These are phyloP conservation scores for Suhomyces terraborum DNA, from an alignment of 1,139 yeast genomes.

Conservation along the genomic window DNA sequence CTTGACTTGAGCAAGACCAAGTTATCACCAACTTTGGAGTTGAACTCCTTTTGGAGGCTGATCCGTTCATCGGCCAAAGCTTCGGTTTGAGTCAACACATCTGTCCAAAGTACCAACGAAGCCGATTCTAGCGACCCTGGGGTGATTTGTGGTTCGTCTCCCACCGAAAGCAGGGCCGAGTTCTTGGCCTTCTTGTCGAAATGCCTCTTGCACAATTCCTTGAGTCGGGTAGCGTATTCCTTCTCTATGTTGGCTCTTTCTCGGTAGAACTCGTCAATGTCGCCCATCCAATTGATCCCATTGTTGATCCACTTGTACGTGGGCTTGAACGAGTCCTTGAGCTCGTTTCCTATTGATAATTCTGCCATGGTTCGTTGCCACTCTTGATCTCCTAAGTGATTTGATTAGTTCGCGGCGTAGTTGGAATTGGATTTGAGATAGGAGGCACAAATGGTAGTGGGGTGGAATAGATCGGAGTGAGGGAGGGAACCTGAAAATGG, in stretches of 20 bases:
- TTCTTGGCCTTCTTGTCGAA: conserved; percentile 75
- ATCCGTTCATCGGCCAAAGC: conserved; percentile 68
- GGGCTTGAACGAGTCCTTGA: conserved; percentile 75
- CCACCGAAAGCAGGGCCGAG: conserved; percentile 75
- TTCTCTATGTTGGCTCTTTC: conserved; percentile 81
- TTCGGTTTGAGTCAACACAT: conserved; percentile 83
- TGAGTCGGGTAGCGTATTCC: conserved; percentile 74
- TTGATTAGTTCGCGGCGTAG: conserved; percentile 1
- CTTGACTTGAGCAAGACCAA: conserved; percentile 55
- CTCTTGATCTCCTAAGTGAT: not conserved
- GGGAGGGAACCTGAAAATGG: not conserved
- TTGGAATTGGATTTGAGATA: too few relatives aligned
- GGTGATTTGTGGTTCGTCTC: conserved; percentile 85
- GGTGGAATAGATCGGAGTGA: conserved; percentile 2
- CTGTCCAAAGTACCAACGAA: conserved; percentile 92
- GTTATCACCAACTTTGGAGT: conserved; percentile 63
- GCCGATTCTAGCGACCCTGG: conserved; percentile 96
- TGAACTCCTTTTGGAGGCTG: conserved; percentile 63
- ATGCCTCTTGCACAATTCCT: conserved; percentile 65
- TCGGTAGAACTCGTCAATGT: conserved; percentile 78
- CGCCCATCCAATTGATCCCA: conserved; percentile 74
- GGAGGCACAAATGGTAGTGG: conserved; percentile 7
- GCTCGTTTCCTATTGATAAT: conserved; percentile 60
- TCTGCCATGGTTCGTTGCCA: conserved; percentile 8
- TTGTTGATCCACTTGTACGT: conserved; percentile 76